Percentiles rank a stretch among this genome's conserved stretches.
phyloP scores from a whole-genome alignment of 331 rosid genomes.

The Quercus tomentella region DNA sequence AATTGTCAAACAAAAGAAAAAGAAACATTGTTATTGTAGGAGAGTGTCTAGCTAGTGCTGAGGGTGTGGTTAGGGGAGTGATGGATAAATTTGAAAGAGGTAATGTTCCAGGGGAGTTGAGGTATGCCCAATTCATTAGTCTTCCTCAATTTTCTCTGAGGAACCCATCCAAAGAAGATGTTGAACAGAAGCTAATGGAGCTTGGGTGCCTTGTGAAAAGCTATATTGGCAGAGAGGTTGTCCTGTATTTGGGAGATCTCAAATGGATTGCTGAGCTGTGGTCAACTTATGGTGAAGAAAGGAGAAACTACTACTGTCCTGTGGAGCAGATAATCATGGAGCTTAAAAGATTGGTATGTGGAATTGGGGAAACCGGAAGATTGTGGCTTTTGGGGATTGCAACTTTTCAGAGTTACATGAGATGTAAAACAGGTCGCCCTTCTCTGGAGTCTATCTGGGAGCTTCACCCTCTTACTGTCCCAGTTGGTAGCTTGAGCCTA shows the following conservation, averaged over 20 bases:
- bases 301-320: constrained; percentile 37
- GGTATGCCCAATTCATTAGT: constrained; percentile 53
- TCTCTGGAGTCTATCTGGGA: constrained; percentile 81
- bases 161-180: constrained; percentile 51
- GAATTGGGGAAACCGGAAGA: constrained; percentile 45
- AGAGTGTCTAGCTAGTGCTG: constrained; percentile 48
- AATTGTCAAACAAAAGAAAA: constrained; percentile 44
- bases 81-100: constrained; percentile 67
- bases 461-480: constrained; percentile 71
- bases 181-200: constrained; percentile 62
- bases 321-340: constrained; percentile 72
- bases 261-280: constrained; percentile 76
- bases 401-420: constrained; percentile 62
- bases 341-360: constrained; percentile 55
- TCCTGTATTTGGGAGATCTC: constrained; percentile 77
- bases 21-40: constrained; percentile 66
- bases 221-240: constrained; percentile 63
- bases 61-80: constrained; percentile 55
- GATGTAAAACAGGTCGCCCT: constrained; percentile 58
- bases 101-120: constrained; percentile 39
- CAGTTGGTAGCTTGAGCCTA: constrained; percentile 67
- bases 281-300: constrained; percentile 46
- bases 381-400: constrained; percentile 73
- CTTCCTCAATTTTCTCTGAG: constrained; percentile 66
- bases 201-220: constrained; percentile 61